A percentile compares a stretch with the other conserved stretches of the same genome.
Evolutionary conservation across 2,329 filamentous ascomycete species (phyloP).

Genomic region (Hymenoscyphus repandus): DNA sequence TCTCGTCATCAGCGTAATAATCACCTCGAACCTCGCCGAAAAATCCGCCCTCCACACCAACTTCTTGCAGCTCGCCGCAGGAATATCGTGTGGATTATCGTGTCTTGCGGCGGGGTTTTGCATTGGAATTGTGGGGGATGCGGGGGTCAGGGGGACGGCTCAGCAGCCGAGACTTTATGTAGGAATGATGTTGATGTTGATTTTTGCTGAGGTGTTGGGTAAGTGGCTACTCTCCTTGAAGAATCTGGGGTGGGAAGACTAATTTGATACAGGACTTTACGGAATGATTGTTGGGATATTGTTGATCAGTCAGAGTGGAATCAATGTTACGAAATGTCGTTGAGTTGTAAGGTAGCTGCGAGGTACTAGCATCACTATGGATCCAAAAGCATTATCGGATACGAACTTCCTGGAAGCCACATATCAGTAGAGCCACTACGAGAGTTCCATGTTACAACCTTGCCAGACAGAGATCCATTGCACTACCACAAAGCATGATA

Average conservation of each 20-base stretch:
- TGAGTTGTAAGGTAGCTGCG: not conserved
- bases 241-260: not conserved
- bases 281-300: slow-evolving; percentile 95
- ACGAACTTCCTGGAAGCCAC: no score
- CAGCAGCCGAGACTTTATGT: slow-evolving; percentile 63
- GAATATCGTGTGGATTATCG: slow-evolving; percentile 71
- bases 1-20: slow-evolving; percentile 77
- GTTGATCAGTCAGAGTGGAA: slow-evolving; percentile 87
- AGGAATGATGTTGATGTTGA: slow-evolving; percentile 74
- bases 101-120: slow-evolving; percentile 71
- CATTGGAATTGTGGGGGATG: slow-evolving; percentile 81
- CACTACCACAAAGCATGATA: no score
- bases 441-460: no score
- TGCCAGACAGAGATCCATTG: no score
- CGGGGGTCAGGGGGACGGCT: slow-evolving; percentile 77
- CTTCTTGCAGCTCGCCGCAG: slow-evolving; percentile 77
- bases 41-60: slow-evolving; percentile 67
- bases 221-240: slow-evolving; percentile 25
- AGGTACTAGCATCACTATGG: no score
- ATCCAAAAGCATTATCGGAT: no score
- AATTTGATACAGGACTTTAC: slow-evolving; percentile 70
- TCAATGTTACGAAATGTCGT: slow-evolving; percentile 40
- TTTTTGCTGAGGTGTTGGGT: slow-evolving; percentile 80
- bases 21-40: slow-evolving; percentile 71
- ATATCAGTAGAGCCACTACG: no score